Evolutionary conservation across 768 basidiomycete genomes (phyloP).

Genomic region (Leccinellum rugosiceps): DNA sequence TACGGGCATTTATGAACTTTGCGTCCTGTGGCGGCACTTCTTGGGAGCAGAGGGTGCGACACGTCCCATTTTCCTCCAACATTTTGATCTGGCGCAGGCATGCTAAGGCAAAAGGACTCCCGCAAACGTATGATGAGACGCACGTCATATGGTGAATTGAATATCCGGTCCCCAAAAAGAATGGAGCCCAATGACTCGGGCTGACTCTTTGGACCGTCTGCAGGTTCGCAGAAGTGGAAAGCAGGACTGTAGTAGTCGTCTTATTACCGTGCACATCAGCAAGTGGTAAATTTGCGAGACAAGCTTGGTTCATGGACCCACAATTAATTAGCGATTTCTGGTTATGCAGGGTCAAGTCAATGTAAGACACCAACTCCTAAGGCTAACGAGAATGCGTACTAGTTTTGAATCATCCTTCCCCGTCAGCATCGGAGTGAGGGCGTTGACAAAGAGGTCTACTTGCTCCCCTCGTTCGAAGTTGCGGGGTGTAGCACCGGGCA

Average conservation of each 20-base stretch:
- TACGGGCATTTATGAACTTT: slow-evolving; percentile 88
- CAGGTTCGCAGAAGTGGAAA: slow-evolving; percentile 84
- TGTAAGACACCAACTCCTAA: background rate
- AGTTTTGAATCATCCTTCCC: slow-evolving; percentile 68
- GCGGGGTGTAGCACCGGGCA: slow-evolving; percentile 87
- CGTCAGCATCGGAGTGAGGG: slow-evolving; percentile 80
- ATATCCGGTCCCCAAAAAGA: slow-evolving; percentile 95
- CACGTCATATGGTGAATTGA: slow-evolving; percentile 86
- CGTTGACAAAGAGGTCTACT: slow-evolving; percentile 83
- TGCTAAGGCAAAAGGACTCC: slow-evolving; percentile 6
- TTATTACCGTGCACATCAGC: slow-evolving; percentile 27
- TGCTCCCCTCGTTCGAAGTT: slow-evolving; percentile 72
- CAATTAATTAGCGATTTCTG: slow-evolving; percentile 93
- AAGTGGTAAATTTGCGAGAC: background rate
- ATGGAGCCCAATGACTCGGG: slow-evolving; percentile 91
- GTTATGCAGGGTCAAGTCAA: slow-evolving; percentile 5
- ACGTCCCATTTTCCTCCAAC: slow-evolving; percentile 72
- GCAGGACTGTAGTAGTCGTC: slow-evolving; percentile 92
- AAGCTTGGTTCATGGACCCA: slow-evolving; percentile 27
- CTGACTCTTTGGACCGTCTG: slow-evolving; percentile 65
- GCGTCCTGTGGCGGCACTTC: slow-evolving; percentile 68
- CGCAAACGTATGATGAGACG: slow-evolving; percentile 24
- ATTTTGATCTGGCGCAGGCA: slow-evolving; percentile 64
- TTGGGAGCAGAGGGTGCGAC: slow-evolving; percentile 66
- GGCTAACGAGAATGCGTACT: slow-evolving; percentile 40